Conservation (phyloP, 805 yeast species). For the Monosporozyma solicola region DNA sequence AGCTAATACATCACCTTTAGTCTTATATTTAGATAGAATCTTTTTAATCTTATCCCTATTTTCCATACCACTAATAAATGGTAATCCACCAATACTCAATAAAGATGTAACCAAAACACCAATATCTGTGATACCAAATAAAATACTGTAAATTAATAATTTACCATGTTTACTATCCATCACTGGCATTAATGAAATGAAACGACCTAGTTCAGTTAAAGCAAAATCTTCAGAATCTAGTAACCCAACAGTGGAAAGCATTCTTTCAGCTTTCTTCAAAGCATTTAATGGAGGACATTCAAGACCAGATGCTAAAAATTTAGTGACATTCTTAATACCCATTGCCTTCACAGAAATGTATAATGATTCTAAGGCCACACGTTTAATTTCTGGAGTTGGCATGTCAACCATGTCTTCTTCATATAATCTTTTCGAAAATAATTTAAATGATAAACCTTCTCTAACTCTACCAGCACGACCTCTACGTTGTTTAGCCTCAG, state of each 20-base stretch:
- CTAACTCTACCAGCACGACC: conserved; percentile 98
- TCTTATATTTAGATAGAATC: conserved; percentile 25
- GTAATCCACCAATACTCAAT: conserved; percentile 55
- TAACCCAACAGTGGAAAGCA: conserved; percentile 66
- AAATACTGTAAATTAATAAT: conserved; percentile 64
- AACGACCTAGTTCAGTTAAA: conserved; percentile 71
- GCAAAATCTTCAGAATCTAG: conserved; percentile 36
- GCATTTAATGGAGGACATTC: conserved; percentile 61
- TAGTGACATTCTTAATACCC: conserved; percentile 67
- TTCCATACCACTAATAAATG: conserved; percentile 57
- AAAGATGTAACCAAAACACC: conserved; percentile 78
- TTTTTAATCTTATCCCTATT: conserved; percentile 54
- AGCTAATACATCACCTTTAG: conserved; percentile 68
- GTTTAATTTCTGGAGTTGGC: conserved; percentile 82
- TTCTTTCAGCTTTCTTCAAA: conserved; percentile 33
- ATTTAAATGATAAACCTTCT: conserved; percentile 70
- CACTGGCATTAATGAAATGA: conserved; percentile 72
- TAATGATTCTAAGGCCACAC: conserved; percentile 75
- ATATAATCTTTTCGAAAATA: conserved; percentile 60
- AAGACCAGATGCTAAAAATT: conserved; percentile 63
- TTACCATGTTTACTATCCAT: conserved; percentile 80
- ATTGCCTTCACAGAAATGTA: conserved; percentile 80
- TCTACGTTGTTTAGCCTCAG: conserved; percentile 83
- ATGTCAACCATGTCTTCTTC: conserved; percentile 49
- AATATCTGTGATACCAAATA: conserved; percentile 72